A percentile compares a stretch with the other conserved stretches of the same genome.
Conservation (phyloP, 2,329 filamentous ascomycete genomes). For the Aureobasidium sp. region DNA sequence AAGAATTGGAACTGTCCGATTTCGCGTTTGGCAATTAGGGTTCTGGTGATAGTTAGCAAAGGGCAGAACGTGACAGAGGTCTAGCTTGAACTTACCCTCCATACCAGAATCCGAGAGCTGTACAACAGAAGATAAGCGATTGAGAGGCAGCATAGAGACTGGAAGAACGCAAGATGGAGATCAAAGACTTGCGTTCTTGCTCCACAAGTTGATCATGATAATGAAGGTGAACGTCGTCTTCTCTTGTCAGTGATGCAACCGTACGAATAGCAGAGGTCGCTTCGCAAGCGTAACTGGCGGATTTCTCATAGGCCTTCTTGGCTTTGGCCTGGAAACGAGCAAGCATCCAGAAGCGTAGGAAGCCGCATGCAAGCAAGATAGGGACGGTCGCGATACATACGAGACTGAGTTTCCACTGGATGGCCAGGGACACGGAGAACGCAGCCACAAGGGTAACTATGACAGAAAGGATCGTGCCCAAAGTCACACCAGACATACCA, state of each 20-base stretch:
- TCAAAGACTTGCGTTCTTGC: conserved; percentile 60
- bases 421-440: conserved; percentile 58
- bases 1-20: conserved; percentile 85
- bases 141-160: conserved; percentile 76
- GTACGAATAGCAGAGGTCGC: conserved; percentile 91
- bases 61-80: neutral
- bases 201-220: conserved; percentile 59
- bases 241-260: conserved; percentile 81
- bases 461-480: conserved; percentile 79
- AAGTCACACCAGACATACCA: conserved; percentile 76
- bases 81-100: conserved; percentile 25
- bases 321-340: conserved; percentile 70
- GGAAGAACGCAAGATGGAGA: conserved; percentile 68
- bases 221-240: conserved; percentile 64
- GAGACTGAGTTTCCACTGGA: conserved; percentile 82
- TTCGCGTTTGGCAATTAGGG: conserved; percentile 58
- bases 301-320: conserved; percentile 69
- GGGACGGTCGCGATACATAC: conserved; percentile 75
- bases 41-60: neutral
- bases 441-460: conserved; percentile 69
- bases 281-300: conserved; percentile 83
- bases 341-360: conserved; percentile 78
- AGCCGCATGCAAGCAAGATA: conserved; percentile 69
- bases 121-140: conserved; percentile 71
- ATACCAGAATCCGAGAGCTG: conserved; percentile 88